These are phyloP conservation scores for Fusarium piperis DNA, from an alignment of 2,329 filamentous ascomycete species.

Conservation along the genomic window DNA sequence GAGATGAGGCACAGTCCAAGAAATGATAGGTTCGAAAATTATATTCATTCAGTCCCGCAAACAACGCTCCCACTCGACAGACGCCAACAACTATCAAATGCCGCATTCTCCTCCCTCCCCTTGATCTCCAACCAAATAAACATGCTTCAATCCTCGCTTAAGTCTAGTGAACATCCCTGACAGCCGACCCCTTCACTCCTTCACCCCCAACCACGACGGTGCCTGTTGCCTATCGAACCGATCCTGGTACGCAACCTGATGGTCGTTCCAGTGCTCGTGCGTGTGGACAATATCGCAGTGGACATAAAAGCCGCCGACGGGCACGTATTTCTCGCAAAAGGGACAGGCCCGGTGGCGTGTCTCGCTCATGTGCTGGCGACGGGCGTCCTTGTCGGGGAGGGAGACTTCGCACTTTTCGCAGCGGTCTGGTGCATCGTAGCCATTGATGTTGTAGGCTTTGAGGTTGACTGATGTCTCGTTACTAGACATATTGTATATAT, in stretches of 20 bases:
- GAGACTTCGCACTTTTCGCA: constrained; percentile 5
- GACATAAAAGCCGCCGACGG: neutral
- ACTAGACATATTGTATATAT: neutral
- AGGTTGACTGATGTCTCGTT: constrained; percentile 18
- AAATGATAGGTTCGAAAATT: neutral
- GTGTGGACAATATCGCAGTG: neutral
- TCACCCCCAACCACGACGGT: neutral
- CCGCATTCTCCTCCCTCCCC: neutral
- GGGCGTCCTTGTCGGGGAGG: neutral
- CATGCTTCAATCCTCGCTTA: neutral
- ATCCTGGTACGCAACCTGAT: neutral
- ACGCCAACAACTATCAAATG: neutral
- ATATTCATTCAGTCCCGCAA: neutral
- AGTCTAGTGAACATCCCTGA: neutral
- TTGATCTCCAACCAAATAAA: neutral
- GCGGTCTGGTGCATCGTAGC: constrained; percentile 38
- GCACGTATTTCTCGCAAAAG: neutral
- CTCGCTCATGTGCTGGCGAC: neutral
- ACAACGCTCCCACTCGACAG: neutral
- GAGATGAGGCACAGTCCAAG: neutral
- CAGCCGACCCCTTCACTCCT: neutral
- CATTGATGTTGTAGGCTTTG: constrained; percentile 64
- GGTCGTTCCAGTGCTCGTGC: constrained; percentile 6
- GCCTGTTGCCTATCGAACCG: neutral
- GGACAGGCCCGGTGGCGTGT: constrained; percentile 3